Percentiles rank a stretch among this genome's conserved stretches.
phyloP scores from a whole-genome alignment of 108 stramenopile genomes.

The Nitzschia sp. region DNA sequence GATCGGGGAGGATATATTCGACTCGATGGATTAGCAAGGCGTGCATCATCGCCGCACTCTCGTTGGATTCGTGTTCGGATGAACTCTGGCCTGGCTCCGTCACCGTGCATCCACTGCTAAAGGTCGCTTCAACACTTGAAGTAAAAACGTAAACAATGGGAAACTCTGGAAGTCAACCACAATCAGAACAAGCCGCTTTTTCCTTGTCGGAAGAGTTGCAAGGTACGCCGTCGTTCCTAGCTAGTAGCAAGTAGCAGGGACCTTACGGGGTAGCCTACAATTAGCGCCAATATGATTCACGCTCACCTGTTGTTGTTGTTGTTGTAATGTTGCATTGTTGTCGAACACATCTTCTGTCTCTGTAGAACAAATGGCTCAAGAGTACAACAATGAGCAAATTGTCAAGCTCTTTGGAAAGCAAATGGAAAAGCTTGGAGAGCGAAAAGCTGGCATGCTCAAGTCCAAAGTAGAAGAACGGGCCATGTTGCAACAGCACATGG shows the following conservation, averaged over 20 bases:
- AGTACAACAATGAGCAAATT: conserved; percentile 41
- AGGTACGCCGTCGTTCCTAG: neutral
- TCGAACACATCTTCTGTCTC: neutral
- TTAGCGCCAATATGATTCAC: too few species aligned
- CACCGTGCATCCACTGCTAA: too few species aligned
- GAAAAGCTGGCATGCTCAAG: conserved; percentile 20
- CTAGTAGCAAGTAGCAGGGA: neutral
- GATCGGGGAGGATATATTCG: too few species aligned
- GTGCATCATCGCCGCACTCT: too few species aligned
- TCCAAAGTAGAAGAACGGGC: conserved; percentile 24
- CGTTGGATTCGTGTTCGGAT: too few species aligned
- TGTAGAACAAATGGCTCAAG: conserved; percentile 24
- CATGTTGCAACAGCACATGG: conserved; percentile 15
- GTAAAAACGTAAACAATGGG: conserved; percentile 5
- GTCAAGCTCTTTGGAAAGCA: conserved; percentile 42
- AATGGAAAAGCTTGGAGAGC: conserved; percentile 38
- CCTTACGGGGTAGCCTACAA: neutral
- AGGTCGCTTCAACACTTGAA: neutral
- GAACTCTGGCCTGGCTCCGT: too few species aligned
- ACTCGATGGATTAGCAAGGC: too few species aligned
- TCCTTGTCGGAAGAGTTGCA: conserved; percentile 29
- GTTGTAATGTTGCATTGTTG: too few species aligned
- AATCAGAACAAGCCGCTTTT: conserved; percentile 20
- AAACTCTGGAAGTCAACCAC: conserved; percentile 16
- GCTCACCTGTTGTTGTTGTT: too few species aligned